These are phyloP conservation scores for Sporobolus alterniflorus DNA, from an alignment of 202 grass and related monocot species.

Conservation along the genomic window DNA sequence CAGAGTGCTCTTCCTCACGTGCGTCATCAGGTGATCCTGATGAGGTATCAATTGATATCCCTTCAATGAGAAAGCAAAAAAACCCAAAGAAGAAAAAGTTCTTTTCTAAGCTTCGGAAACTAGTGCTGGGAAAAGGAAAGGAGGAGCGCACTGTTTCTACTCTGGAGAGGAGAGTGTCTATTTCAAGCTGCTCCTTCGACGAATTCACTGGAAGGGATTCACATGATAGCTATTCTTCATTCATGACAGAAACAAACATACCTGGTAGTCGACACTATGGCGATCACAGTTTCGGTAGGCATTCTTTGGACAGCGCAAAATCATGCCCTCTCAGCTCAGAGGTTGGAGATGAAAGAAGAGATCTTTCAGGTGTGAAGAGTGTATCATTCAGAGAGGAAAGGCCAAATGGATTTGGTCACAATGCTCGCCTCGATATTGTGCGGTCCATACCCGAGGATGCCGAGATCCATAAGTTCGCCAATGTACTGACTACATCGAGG, in stretches of 20 bases:
- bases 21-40: conserved; percentile 66
- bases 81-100: conserved; percentile 63
- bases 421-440: conserved; percentile 29
- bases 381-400: conserved; percentile 35
- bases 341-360: conserved; percentile 38
- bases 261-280: conserved; percentile 27
- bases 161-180: conserved; percentile 64
- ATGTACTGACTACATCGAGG: conserved; percentile 60
- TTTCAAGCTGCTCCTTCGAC: conserved; percentile 72
- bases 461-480: conserved; percentile 66
- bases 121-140: conserved; percentile 74
- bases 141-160: conserved; percentile 29
- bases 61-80: conserved; percentile 37
- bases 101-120: conserved; percentile 75
- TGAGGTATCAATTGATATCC: conserved; percentile 43
- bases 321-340: conserved; percentile 24
- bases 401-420: conserved; percentile 27
- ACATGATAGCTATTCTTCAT: conserved; percentile 65
- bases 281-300: conserved; percentile 2
- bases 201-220: conserved; percentile 60
- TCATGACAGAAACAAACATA: conserved; percentile 44
- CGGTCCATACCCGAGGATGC: conserved; percentile 47
- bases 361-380: conserved; percentile 21
- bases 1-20: conserved; percentile 72
- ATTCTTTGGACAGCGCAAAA: conserved; percentile 49